Conservation (phyloP, 176 grass and related monocot species). For the Triticum urartu region DNA sequence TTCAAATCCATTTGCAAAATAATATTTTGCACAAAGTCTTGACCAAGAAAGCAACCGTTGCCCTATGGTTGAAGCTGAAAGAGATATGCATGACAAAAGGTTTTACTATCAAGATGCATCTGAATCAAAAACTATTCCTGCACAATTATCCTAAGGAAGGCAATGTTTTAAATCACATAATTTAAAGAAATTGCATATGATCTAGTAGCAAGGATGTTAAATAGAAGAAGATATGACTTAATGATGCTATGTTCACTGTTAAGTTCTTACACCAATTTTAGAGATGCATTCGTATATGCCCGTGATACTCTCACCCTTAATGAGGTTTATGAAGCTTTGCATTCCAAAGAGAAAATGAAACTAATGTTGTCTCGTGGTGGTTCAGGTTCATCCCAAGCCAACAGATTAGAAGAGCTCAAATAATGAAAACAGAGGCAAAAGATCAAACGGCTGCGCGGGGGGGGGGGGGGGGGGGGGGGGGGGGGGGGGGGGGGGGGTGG, state of each 20-base stretch:
- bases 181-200: background rate
- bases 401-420: background rate
- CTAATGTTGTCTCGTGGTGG: too few species aligned
- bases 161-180: background rate
- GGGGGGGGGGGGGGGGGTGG: too few species aligned
- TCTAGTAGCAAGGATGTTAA: background rate
- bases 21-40: too few species aligned
- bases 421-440: background rate
- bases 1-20: too few species aligned
- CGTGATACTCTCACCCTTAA: background rate
- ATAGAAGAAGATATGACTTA: too few species aligned
- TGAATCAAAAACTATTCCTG: background rate
- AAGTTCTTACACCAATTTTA: too few species aligned
- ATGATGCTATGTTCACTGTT: too few species aligned
- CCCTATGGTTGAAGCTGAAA: too few species aligned
- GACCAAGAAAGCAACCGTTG: too few species aligned
- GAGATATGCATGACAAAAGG: background rate
- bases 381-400: background rate
- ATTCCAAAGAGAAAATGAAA: background rate
- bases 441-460: background rate
- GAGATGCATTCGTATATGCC: too few species aligned
- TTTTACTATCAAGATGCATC: background rate
- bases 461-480: too few species aligned
- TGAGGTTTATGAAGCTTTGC: background rate
- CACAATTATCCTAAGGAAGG: background rate